Conservation (phyloP, 495 filamentous ascomycete species). For the Gamarada debralockiae region DNA sequence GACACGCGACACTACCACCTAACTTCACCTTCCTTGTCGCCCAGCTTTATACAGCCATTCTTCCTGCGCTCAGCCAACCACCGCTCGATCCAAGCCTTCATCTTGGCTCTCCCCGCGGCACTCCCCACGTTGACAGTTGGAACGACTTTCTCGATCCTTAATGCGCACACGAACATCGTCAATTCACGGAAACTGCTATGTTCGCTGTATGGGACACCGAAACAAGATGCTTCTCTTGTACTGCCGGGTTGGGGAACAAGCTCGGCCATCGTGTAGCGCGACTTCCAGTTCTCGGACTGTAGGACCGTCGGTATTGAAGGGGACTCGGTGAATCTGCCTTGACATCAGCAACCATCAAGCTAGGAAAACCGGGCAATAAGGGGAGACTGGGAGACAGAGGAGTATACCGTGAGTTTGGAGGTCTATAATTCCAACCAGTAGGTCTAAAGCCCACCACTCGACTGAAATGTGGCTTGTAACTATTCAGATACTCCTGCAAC, state of each 20-base stretch:
- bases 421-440: constrained; percentile 86
- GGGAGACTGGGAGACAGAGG: too few species aligned
- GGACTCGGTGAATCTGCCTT: constrained; percentile 48
- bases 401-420: constrained; percentile 47
- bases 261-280: constrained; percentile 58
- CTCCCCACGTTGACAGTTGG: constrained; percentile 90
- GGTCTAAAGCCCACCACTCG: constrained; percentile 90
- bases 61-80: constrained; percentile 85
- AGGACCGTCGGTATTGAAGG: constrained; percentile 67
- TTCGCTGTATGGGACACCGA: constrained; percentile 91
- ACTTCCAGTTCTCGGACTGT: constrained; percentile 68
- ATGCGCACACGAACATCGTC: constrained; percentile 84
- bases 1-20: too few species aligned
- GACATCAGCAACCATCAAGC: too few species aligned
- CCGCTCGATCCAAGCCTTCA: constrained; percentile 88
- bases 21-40: constrained; percentile 24
- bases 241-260: constrained; percentile 76
- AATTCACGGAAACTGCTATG: constrained; percentile 92
- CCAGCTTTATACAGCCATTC: constrained; percentile 66
- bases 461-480: constrained; percentile 71
- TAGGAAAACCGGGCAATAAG: too few species aligned
- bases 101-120: constrained; percentile 58
- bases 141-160: constrained; percentile 83
- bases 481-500: constrained; percentile 79
- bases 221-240: constrained; percentile 71